phyloP scores from a whole-genome alignment of 257 asterid genomes.

The Solanum raphanifolium region DNA sequence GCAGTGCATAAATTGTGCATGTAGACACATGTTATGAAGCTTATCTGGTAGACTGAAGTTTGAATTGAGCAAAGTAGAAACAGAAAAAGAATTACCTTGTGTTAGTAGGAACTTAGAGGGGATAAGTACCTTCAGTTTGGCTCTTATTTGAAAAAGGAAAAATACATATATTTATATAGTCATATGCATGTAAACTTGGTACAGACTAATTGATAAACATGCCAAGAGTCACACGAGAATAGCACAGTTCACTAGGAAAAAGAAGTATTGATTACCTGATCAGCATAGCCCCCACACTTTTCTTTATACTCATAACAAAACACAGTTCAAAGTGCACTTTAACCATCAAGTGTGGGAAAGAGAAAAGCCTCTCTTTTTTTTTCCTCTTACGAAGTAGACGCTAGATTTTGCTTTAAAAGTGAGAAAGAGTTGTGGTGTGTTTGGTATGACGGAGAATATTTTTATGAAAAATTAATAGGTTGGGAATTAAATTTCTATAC shows the following conservation, averaged over 20 bases:
- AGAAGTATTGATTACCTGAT: background rate
- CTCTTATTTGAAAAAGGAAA: background rate
- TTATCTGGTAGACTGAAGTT: background rate
- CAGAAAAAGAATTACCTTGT: background rate
- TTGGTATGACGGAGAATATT: background rate
- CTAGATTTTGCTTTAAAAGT: background rate
- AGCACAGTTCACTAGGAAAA: background rate
- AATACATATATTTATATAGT: background rate
- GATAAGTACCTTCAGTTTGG: background rate
- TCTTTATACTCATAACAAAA: background rate
- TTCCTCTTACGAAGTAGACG: background rate
- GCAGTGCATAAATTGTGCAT: background rate
- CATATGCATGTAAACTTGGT: background rate
- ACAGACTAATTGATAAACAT: background rate
- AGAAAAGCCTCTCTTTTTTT: background rate
- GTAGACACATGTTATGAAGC: background rate
- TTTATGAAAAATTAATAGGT: background rate
- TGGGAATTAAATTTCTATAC: background rate
- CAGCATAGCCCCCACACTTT: background rate
- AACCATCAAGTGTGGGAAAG: background rate
- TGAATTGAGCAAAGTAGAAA: background rate
- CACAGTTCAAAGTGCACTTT: conserved; percentile 4
- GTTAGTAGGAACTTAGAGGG: background rate
- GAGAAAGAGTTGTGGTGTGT: background rate
- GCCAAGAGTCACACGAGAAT: background rate